Evolutionary conservation across 2,329 filamentous ascomycete genomes (phyloP).

Genomic region (Aspergillus japonicus): DNA sequence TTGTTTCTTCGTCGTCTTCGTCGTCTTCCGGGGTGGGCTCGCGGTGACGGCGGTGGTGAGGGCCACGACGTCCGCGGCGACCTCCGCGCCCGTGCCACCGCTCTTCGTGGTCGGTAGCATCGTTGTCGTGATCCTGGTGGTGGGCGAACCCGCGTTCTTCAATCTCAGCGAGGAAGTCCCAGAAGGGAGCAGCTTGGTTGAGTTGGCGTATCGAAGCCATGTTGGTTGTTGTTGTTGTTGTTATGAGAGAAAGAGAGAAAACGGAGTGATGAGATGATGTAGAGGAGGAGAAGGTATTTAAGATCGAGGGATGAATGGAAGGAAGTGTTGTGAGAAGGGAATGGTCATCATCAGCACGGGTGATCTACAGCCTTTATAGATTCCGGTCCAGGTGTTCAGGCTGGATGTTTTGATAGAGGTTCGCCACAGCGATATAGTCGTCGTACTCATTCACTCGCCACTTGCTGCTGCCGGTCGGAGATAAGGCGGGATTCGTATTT

Average conservation of each 20-base stretch:
- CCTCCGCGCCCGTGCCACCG: background rate
- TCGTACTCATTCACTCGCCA: background rate
- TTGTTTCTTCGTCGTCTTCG: conserved; percentile 1
- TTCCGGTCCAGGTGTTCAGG: background rate
- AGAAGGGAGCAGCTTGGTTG: conserved; percentile 3
- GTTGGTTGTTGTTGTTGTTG: background rate
- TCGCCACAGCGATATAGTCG: background rate
- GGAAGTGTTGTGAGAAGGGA: background rate
- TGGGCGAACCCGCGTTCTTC: conserved; percentile 5
- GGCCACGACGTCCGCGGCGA: background rate
- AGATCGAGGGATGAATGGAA: background rate
- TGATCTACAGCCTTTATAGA: background rate
- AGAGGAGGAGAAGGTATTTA: background rate
- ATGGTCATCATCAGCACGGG: background rate
- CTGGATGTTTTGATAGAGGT: background rate
- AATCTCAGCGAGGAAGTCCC: background rate
- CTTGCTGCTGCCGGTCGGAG: background rate
- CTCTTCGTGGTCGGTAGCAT: background rate
- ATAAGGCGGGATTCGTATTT: background rate
- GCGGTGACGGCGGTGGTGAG: conserved; percentile 1
- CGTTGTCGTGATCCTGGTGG: background rate
- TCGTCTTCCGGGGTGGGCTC: background rate
- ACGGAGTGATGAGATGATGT: background rate
- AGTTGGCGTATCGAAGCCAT: conserved; percentile 6
- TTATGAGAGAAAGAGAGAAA: too few relatives aligned